Conservation (phyloP, 106 monocot genomes). For the Apostasia shenzhenica region DNA sequence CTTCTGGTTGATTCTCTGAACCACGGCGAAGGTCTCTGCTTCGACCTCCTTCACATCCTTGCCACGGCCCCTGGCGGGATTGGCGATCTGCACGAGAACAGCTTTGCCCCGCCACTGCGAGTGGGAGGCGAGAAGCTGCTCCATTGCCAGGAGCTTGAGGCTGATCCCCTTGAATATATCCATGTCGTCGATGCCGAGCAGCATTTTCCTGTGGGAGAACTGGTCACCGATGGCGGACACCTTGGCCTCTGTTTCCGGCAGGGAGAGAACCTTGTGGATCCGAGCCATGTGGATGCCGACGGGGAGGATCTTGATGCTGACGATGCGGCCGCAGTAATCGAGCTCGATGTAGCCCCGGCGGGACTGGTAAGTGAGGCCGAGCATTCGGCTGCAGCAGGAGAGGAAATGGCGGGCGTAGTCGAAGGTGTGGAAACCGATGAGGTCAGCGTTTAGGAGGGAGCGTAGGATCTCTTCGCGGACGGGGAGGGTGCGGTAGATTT, state of each 20-base stretch:
- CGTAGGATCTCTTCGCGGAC: conserved; percentile 52
- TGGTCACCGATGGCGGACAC: conserved; percentile 19
- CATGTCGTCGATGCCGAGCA: conserved; percentile 50
- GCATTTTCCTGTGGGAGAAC: conserved; percentile 20
- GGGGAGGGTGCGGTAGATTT: conserved; percentile 45
- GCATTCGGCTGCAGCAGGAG: conserved; percentile 50
- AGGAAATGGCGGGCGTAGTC: conserved; percentile 55
- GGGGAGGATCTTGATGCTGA: conserved; percentile 46
- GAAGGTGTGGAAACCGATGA: conserved; percentile 60
- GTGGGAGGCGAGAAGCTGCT: conserved; percentile 30
- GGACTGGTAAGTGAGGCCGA: conserved; percentile 41
- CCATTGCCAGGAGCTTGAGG: conserved; percentile 51
- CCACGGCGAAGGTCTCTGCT: conserved; percentile 25
- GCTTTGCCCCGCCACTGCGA: conserved; percentile 44
- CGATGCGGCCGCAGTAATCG: conserved; percentile 48
- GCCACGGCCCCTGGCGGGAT: conserved; percentile 38
- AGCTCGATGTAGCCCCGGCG: conserved; percentile 43
- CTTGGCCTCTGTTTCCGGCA: conserved; percentile 32
- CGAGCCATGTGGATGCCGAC: conserved; percentile 42
- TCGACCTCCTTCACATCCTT: conserved; percentile 47
- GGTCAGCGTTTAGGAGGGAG: conserved; percentile 40
- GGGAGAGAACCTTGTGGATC: conserved; percentile 25
- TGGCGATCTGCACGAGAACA: conserved; percentile 39
- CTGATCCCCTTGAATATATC: conserved; percentile 56
- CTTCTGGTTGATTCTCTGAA: conserved; percentile 29